A percentile compares a stretch with the other conserved stretches of the same genome.
Conservation (phyloP, 441 rosid species). For the Erysimum pusillum region DNA sequence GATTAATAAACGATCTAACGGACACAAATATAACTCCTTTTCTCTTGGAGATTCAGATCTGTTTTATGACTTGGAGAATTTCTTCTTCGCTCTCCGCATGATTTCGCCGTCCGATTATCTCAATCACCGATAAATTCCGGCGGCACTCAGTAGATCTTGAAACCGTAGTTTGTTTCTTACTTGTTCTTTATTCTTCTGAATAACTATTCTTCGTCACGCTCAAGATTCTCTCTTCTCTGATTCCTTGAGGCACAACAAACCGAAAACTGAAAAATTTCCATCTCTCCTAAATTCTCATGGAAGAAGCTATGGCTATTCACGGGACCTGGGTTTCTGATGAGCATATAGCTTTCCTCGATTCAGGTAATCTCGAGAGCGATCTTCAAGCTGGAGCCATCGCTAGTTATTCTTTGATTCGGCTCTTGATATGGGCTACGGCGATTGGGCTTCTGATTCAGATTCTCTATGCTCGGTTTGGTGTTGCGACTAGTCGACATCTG, state of each 20-base stretch:
- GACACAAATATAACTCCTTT: no score
- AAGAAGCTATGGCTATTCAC: conserved; percentile 90
- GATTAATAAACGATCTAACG: no score
- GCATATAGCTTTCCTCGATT: conserved; percentile 96
- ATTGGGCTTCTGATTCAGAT: conserved; percentile 93
- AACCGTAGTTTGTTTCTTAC: conserved; percentile 35
- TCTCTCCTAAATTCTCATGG: conserved; percentile 86
- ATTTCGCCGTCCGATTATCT: conserved; percentile 39
- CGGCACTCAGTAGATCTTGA: conserved; percentile 58
- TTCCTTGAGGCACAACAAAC: background rate
- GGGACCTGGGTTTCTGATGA: conserved; percentile 93
- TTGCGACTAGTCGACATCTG: conserved; percentile 83
- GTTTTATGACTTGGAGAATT: no score
- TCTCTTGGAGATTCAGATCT: no score
- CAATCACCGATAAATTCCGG: conserved; percentile 34
- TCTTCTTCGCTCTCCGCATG: background rate
- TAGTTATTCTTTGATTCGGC: conserved; percentile 89
- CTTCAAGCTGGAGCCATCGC: conserved; percentile 97
- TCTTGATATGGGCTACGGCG: conserved; percentile 89
- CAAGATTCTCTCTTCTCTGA: conserved; percentile 40
- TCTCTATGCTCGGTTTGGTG: conserved; percentile 86
- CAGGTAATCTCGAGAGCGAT: conserved; percentile 91
- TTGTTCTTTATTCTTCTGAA: background rate
- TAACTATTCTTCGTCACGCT: conserved; percentile 35
- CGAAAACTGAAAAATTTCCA: no score